A percentile compares a stretch with the other conserved stretches of the same genome.
Evolutionary conservation across 345 rosid species (phyloP).

Genomic region (Bruguiera gymnorhiza): DNA sequence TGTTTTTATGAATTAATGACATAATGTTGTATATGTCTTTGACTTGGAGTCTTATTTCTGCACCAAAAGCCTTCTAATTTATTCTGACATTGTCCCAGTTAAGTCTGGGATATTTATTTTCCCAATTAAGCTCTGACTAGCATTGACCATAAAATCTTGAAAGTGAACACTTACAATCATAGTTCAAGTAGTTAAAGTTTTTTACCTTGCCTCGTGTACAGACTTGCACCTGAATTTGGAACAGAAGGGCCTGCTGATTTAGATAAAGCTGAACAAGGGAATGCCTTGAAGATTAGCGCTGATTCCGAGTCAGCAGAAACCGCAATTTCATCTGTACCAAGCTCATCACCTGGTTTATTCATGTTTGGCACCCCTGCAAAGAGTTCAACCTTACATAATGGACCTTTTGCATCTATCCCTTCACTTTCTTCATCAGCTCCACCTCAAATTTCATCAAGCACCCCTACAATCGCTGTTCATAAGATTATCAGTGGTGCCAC

Average conservation of each 20-base stretch:
- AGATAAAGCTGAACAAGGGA: constrained; percentile 31
- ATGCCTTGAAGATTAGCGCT: constrained; percentile 27
- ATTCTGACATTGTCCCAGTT: too few species aligned
- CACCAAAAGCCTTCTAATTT: too few species aligned
- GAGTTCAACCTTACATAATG: constrained; percentile 37
- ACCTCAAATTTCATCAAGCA: constrained; percentile 28
- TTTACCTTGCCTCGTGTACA: constrained; percentile 33
- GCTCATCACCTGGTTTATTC: constrained; percentile 37
- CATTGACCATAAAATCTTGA: background rate
- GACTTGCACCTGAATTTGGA: constrained; percentile 35
- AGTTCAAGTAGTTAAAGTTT: background rate
- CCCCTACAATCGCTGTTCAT: constrained; percentile 21
- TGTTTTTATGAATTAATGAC: too few species aligned
- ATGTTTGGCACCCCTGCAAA: constrained; percentile 33
- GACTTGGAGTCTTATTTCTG: too few species aligned
- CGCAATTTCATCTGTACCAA: constrained; percentile 34
- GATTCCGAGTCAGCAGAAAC: constrained; percentile 22
- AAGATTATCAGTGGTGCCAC: constrained; percentile 18
- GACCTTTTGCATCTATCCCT: constrained; percentile 38
- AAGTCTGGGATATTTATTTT: too few species aligned
- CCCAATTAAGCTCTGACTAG: background rate
- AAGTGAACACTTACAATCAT: background rate
- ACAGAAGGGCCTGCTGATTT: constrained; percentile 36
- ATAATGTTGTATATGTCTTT: too few species aligned
- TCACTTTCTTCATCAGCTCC: constrained; percentile 26